Percentiles rank a stretch among this genome's conserved stretches.
phyloP scores from a whole-genome alignment of 345 rosid genomes.

The Geranium brycei region DNA sequence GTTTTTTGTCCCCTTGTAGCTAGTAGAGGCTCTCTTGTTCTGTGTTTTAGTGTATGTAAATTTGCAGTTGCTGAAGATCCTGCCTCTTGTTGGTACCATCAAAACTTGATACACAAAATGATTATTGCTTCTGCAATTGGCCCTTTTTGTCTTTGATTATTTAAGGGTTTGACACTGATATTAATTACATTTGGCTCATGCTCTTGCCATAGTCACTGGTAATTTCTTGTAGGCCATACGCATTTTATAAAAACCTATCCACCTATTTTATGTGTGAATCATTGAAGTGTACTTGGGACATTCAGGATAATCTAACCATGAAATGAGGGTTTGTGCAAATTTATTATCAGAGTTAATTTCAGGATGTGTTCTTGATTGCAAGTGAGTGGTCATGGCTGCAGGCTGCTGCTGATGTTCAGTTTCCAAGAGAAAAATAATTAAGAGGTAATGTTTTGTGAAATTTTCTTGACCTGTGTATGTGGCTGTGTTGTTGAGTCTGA shows the following conservation, averaged over 20 bases:
- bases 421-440: too few relatives aligned
- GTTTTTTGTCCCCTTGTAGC: too few relatives aligned
- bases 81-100: neutral
- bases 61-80: neutral
- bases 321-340: neutral
- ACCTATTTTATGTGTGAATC: neutral
- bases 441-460: too few relatives aligned
- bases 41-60: too few relatives aligned
- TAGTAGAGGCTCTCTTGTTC: too few relatives aligned
- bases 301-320: neutral
- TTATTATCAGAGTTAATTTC: neutral
- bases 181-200: neutral
- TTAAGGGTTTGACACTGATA: neutral
- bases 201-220: neutral
- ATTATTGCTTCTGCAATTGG: neutral
- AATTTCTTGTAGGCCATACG: neutral
- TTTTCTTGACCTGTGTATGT: neutral
- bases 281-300: neutral
- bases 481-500: neutral
- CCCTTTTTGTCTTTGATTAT: neutral
- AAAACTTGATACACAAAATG: neutral
- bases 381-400: too few relatives aligned
- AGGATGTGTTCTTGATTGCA: too few relatives aligned
- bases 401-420: too few relatives aligned
- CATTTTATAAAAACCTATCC: too few relatives aligned